Conservation (phyloP, 1,284 basidiomycete genomes). For the Sparassis latifolia region DNA sequence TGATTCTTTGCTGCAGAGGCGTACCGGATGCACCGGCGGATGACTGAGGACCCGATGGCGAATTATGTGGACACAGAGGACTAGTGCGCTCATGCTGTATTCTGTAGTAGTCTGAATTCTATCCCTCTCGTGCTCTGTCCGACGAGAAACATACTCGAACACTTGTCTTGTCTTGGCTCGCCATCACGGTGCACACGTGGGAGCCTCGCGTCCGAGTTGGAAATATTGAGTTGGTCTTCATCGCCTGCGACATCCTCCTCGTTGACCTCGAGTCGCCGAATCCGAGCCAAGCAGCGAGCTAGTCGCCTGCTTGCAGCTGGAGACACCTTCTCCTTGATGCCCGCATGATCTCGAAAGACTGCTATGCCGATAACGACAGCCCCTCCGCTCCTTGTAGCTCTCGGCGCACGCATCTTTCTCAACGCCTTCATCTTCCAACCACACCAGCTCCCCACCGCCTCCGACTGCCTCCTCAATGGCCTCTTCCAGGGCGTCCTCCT, state of each 20-base stretch:
- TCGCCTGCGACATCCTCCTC: not conserved
- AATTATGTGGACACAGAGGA: constrained; percentile 65
- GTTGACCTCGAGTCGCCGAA: constrained; percentile 2
- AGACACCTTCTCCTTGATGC: constrained; percentile 13
- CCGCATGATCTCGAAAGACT: constrained; percentile 14
- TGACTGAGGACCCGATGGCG: constrained; percentile 84
- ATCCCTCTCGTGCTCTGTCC: not conserved
- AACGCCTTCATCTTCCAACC: constrained; percentile 35
- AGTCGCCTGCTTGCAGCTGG: constrained; percentile 14
- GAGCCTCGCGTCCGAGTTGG: too few species aligned
- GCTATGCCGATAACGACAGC: constrained; percentile 35
- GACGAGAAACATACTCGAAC: not conserved
- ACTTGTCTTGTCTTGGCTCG: not conserved
- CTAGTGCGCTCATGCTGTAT: constrained; percentile 6
- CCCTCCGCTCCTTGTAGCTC: constrained; percentile 40
- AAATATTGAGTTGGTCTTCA: not conserved
- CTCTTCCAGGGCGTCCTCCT: constrained; percentile 70
- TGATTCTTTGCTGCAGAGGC: constrained; percentile 52
- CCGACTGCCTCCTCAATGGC: constrained; percentile 59
- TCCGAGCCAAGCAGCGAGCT: constrained; percentile 12
- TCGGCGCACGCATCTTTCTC: constrained; percentile 65
- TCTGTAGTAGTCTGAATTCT: not conserved
- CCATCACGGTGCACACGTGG: too few species aligned
- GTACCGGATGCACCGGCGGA: constrained; percentile 69
- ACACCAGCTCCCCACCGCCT: constrained; percentile 34